A percentile compares a stretch with the other conserved stretches of the same genome.
Evolutionary conservation across 2,329 filamentous ascomycete genomes (phyloP).

Genomic region (Pezicula carpinea): DNA sequence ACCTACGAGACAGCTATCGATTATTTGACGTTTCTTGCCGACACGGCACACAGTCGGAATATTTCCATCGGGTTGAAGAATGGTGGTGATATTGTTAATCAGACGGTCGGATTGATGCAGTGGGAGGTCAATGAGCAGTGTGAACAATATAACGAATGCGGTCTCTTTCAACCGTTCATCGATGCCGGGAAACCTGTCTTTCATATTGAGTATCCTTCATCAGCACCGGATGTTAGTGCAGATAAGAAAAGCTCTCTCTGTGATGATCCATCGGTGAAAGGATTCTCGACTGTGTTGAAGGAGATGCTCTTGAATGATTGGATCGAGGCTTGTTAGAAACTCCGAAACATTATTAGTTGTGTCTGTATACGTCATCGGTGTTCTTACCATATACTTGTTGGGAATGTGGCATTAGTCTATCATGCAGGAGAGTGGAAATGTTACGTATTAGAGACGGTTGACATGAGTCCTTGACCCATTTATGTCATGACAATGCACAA

Average conservation of each 20-base stretch:
- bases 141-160: slow-evolving; percentile 55
- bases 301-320: slow-evolving; percentile 1
- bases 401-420: too few species aligned
- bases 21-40: slow-evolving; percentile 56
- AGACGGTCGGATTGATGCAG: slow-evolving; percentile 45
- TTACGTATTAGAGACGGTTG: too few species aligned
- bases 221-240: slow-evolving; percentile 1
- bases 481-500: too few species aligned
- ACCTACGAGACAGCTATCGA: slow-evolving; percentile 50
- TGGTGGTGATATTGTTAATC: slow-evolving; percentile 52
- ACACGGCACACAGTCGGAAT: slow-evolving; percentile 45
- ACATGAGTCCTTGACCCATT: too few species aligned
- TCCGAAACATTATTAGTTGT: too few species aligned
- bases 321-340: not conserved
- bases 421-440: too few species aligned
- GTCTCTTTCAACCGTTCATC: slow-evolving; percentile 52
- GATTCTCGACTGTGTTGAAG: slow-evolving; percentile 2
- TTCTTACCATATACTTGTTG: too few species aligned
- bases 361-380: too few species aligned
- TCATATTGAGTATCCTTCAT: slow-evolving; percentile 63
- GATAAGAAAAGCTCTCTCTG: slow-evolving; percentile 2
- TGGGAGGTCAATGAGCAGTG: slow-evolving; percentile 70
- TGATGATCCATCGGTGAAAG: not conserved
- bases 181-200: slow-evolving; percentile 61
- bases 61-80: slow-evolving; percentile 66